Evolutionary conservation across 192 early-diverging fungal species (phyloP).

Genomic region (Backusella tarrabulga): DNA sequence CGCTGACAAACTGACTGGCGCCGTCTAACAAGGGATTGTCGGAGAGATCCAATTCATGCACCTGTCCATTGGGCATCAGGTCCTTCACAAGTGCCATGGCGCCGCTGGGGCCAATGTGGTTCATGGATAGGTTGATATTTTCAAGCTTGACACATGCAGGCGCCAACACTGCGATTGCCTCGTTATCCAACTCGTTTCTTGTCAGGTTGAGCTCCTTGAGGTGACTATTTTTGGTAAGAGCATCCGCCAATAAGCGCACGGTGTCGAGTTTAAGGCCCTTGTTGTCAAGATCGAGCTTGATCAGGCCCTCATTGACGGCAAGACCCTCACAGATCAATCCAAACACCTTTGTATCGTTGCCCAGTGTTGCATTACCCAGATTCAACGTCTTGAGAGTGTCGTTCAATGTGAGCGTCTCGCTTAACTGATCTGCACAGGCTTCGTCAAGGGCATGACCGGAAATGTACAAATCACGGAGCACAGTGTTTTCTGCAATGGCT

Average conservation of each 20-base stretch:
- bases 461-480: constrained; percentile 48
- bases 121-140: constrained; percentile 42
- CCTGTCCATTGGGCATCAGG: not conserved
- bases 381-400: constrained; percentile 42
- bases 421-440: constrained; percentile 29
- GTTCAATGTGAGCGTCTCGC: constrained; percentile 40
- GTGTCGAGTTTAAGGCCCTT: constrained; percentile 38
- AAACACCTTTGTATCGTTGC: constrained; percentile 25
- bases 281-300: constrained; percentile 52
- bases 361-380: constrained; percentile 41
- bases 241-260: constrained; percentile 12
- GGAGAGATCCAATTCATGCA: constrained; percentile 45
- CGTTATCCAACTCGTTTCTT: constrained; percentile 45
- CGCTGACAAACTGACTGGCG: constrained; percentile 31
- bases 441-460: constrained; percentile 49
- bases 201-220: constrained; percentile 41
- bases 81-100: constrained; percentile 31
- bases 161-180: constrained; percentile 28
- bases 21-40: constrained; percentile 48
- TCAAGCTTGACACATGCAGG: constrained; percentile 22
- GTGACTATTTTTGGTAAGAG: constrained; percentile 24
- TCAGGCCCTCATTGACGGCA: constrained; percentile 41
- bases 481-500: constrained; percentile 40
- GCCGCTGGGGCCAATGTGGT: constrained; percentile 30
- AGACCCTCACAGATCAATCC: constrained; percentile 40